Conservation (phyloP, 1,284 basidiomycete species). For the Cerrena zonata region DNA sequence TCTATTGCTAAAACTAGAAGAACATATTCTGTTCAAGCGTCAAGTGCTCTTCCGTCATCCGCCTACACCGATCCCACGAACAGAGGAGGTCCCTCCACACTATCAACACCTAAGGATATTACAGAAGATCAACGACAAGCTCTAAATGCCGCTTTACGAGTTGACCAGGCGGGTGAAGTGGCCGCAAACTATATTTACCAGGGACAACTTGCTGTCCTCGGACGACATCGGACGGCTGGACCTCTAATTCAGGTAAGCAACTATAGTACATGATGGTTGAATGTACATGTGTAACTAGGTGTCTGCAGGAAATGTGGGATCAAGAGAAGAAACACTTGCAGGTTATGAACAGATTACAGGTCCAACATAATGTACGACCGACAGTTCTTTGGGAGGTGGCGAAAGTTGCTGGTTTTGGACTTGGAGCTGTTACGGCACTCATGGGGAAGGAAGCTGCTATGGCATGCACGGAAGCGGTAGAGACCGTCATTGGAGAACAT, state of each 20-base stretch:
- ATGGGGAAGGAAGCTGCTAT: constrained; percentile 92
- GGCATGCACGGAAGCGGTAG: constrained; percentile 97
- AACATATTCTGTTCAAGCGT: constrained; percentile 1
- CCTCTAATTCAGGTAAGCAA: constrained; percentile 68
- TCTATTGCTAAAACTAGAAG: background rate
- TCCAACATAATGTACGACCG: constrained; percentile 81
- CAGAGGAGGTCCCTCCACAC: constrained; percentile 32
- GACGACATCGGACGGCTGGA: constrained; percentile 55
- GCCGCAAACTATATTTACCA: constrained; percentile 91
- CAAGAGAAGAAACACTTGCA: constrained; percentile 89
- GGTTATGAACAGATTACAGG: constrained; percentile 79
- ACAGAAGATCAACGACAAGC: constrained; percentile 41
- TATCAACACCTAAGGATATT: constrained; percentile 45
- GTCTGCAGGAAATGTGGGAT: constrained; percentile 85
- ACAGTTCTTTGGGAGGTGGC: constrained; percentile 81
- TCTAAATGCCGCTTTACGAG: constrained; percentile 66
- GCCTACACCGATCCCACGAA: constrained; percentile 32
- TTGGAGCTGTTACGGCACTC: constrained; percentile 82
- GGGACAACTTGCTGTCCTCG: constrained; percentile 73
- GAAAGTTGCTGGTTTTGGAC: constrained; percentile 77
- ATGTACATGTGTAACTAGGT: background rate
- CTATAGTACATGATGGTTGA: background rate
- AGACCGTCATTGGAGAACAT: constrained; percentile 96
- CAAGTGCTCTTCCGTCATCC: constrained; percentile 19
- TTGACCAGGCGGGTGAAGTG: constrained; percentile 89